Base-by-base conservation (phyloP, 73 alveolate genomes). In the Symbiodinium pilosum region DNA sequence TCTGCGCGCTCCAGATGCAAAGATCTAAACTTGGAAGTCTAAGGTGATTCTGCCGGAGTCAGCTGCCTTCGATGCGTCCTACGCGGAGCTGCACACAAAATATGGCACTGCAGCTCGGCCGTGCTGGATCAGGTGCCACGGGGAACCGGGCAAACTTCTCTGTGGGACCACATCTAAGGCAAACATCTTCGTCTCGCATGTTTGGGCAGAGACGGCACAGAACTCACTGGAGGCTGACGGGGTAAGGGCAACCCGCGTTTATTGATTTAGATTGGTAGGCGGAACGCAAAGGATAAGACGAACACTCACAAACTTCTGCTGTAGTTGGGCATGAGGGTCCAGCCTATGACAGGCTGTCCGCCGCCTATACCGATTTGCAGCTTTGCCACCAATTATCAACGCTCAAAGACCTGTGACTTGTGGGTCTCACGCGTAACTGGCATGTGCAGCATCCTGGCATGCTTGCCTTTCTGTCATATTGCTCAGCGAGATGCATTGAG, bases 121-220 rank as follows among this genome's bases (percentile, higher is more conserved):
- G 8, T 47, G 14, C 59, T 6, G 59, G 59, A 6, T n/a, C 14
- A 47, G 6, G 59, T 47, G 59, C 6, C 59, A 47, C 59, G 14
- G 6, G 14, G 21, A 6, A 47, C 59, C 21, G 6, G 59, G 21
- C 14, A 14, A 47, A 47, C 14, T 47, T 6, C 59, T 32, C 77
- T 12, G 77, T 64, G 39, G 77, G 77, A 6, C 77, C 12, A 28
- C 28, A 36, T 24, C 77, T 14, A 64, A 64, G 77, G 77, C 85
- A n/a, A 71, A 71, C 34, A 26, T 71, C 43, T 71, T 71, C 85
- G 85, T 71, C 34, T 71, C 85, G 85, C 85, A 71, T 43, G 85
- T 71, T 24, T 71, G 85, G 85, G 85, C 44, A 14, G 85, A 71
- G 85, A 71, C 85, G 32, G 85, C 85, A 30, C 85, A 71, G 85